Evolutionary conservation across 2,329 filamentous ascomycete genomes (phyloP).

Genomic region (Bipolaris oryzae): DNA sequence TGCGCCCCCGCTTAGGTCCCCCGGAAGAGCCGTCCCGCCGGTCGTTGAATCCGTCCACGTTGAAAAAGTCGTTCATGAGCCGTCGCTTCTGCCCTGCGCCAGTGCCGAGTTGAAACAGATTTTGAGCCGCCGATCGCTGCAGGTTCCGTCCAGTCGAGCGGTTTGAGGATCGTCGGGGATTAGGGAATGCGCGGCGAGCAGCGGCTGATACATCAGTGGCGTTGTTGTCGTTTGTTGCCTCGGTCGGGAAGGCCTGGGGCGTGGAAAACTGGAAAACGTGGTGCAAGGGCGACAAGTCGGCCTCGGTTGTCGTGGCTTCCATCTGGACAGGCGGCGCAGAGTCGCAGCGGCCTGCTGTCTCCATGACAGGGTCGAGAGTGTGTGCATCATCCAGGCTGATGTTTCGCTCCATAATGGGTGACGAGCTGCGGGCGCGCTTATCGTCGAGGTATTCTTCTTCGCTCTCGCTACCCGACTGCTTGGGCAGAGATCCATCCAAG

Average conservation of each 20-base stretch:
- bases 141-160: slow-evolving; percentile 45
- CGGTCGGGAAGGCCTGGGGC: slow-evolving; percentile 62
- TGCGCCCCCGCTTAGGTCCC: slow-evolving; percentile 49
- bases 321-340: slow-evolving; percentile 50
- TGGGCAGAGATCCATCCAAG: slow-evolving; percentile 66
- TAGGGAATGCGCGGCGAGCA: slow-evolving; percentile 41
- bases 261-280: slow-evolving; percentile 72
- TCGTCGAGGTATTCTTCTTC: slow-evolving; percentile 69
- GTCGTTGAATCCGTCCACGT: slow-evolving; percentile 66
- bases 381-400: slow-evolving; percentile 52
- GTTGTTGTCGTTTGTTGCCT: slow-evolving; percentile 44
- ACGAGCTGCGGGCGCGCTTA: slow-evolving; percentile 65
- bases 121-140: slow-evolving; percentile 41
- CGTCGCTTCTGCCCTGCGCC: slow-evolving; percentile 75
- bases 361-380: slow-evolving; percentile 25
- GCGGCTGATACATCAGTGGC: slow-evolving; percentile 35
- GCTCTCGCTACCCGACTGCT: slow-evolving; percentile 64
- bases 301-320: slow-evolving; percentile 38
- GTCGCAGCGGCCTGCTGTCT: slow-evolving; percentile 32
- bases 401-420: slow-evolving; percentile 63
- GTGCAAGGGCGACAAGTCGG: slow-evolving; percentile 40
- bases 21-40: slow-evolving; percentile 60
- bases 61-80: slow-evolving; percentile 76
- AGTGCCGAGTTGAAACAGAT: slow-evolving; percentile 60
- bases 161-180: slow-evolving; percentile 41